Evolutionary conservation across 495 filamentous ascomycete genomes (phyloP).

Genomic region (Chaetomium cochliodes): DNA sequence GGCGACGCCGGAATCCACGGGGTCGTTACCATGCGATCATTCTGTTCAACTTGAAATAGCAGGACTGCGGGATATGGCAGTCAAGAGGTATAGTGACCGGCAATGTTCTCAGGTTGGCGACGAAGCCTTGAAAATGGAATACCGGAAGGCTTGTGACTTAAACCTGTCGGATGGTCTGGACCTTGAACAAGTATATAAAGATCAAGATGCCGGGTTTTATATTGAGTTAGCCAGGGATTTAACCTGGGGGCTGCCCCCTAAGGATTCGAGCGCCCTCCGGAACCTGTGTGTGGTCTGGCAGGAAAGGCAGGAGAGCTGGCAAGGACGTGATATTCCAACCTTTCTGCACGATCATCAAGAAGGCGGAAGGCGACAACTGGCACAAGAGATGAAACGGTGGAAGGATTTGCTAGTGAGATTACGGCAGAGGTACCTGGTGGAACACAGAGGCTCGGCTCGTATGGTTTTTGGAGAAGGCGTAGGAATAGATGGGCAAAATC

Average conservation of each 20-base stretch:
- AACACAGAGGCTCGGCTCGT: too few species aligned
- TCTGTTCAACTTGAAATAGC: background rate
- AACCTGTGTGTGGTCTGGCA: too few species aligned
- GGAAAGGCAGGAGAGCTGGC: too few species aligned
- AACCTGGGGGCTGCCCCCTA: too few species aligned
- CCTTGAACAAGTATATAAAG: conserved; percentile 2
- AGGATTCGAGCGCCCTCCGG: too few species aligned
- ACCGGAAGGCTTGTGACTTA: background rate
- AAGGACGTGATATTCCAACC: too few species aligned
- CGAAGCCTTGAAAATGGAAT: background rate
- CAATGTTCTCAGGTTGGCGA: conserved; percentile 1
- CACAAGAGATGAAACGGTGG: background rate
- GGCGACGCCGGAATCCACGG: background rate
- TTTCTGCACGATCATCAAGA: too few species aligned
- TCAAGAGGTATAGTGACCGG: conserved; percentile 7
- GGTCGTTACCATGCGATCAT: background rate
- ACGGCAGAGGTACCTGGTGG: too few species aligned
- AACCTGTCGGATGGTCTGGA: background rate
- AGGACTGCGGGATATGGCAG: conserved; percentile 3
- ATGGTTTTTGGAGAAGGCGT: too few species aligned
- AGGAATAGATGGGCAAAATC: too few species aligned
- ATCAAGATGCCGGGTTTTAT: conserved; percentile 4
- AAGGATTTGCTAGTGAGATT: background rate
- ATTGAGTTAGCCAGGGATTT: too few species aligned
- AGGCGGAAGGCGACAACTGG: too few species aligned